These are phyloP conservation scores for Thermothielavioides terrestris DNA, from an alignment of 495 filamentous ascomycete genomes.

Conservation along the genomic window DNA sequence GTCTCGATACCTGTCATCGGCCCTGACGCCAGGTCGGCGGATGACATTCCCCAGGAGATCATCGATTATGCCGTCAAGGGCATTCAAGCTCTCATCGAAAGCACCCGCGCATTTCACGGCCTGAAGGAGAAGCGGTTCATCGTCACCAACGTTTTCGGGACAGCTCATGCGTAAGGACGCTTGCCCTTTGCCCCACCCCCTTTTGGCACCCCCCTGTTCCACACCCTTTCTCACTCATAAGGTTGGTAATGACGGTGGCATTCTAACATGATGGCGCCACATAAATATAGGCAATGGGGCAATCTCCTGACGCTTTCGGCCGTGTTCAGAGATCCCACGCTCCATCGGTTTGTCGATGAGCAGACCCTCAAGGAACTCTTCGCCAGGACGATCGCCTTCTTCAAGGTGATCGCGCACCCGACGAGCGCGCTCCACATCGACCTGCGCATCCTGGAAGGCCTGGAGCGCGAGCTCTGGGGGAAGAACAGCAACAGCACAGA, in stretches of 20 bases:
- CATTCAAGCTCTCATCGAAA: constrained; percentile 68
- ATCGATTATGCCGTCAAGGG: constrained; percentile 47
- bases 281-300: constrained; percentile 78
- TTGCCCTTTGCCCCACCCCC: constrained; percentile 7
- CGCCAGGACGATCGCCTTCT: constrained; percentile 60
- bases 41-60: constrained; percentile 41
- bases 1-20: constrained; percentile 16
- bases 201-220: too few species aligned
- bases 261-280: not conserved
- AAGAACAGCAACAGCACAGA: constrained; percentile 10
- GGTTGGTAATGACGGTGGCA: too few species aligned
- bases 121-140: constrained; percentile 57
- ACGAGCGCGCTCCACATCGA: constrained; percentile 61
- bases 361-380: constrained; percentile 45
- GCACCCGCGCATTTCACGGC: constrained; percentile 79
- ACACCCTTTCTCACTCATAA: too few species aligned
- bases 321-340: constrained; percentile 53
- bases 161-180: constrained; percentile 80
- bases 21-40: too few species aligned
- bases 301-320: constrained; percentile 86
- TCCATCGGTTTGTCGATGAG: constrained; percentile 44
- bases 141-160: constrained; percentile 91
- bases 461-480: constrained; percentile 45
- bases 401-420: constrained; percentile 51
- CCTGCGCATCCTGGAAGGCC: constrained; percentile 54